phyloP scores from a whole-genome alignment of 2,329 filamentous ascomycete species.

The Neurospora crassa region DNA sequence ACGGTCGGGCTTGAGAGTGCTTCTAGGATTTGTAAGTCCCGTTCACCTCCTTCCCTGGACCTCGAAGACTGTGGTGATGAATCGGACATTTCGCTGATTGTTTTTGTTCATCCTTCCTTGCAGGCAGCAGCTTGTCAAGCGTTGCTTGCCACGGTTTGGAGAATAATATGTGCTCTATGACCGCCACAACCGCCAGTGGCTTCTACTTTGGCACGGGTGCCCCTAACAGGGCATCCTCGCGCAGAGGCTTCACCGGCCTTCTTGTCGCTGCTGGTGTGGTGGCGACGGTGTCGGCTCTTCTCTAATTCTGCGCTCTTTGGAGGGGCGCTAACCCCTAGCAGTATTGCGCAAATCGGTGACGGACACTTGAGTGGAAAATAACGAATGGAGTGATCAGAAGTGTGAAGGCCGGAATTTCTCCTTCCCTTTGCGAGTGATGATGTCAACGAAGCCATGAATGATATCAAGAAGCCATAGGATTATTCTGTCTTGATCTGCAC shows the following conservation, averaged over 20 bases:
- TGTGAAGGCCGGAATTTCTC: background rate
- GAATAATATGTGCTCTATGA: conserved; percentile 29
- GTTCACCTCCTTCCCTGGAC: background rate
- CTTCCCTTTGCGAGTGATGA: background rate
- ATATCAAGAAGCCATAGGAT: background rate
- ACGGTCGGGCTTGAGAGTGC: conserved; percentile 36
- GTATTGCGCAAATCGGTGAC: background rate
- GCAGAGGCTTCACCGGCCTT: conserved; percentile 16
- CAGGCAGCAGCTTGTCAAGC: conserved; percentile 36
- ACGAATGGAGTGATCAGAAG: background rate
- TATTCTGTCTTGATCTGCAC: background rate
- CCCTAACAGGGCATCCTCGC: conserved; percentile 18
- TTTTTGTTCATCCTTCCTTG: background rate
- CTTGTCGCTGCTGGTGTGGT: conserved; percentile 18
- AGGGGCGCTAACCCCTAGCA: background rate
- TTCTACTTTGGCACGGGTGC: conserved; percentile 19
- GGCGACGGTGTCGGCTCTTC: conserved; percentile 4
- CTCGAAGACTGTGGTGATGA: background rate
- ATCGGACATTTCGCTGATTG: background rate
- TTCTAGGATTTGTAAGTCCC: conserved; percentile 39
- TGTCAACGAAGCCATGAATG: background rate
- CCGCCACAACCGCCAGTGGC: conserved; percentile 15
- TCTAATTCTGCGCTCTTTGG: background rate
- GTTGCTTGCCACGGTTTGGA: conserved; percentile 39
- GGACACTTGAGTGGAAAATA: background rate